These are phyloP conservation scores for Lunasporangiospora selenospora DNA, from an alignment of 192 early-diverging fungal genomes.

Conservation along the genomic window DNA sequence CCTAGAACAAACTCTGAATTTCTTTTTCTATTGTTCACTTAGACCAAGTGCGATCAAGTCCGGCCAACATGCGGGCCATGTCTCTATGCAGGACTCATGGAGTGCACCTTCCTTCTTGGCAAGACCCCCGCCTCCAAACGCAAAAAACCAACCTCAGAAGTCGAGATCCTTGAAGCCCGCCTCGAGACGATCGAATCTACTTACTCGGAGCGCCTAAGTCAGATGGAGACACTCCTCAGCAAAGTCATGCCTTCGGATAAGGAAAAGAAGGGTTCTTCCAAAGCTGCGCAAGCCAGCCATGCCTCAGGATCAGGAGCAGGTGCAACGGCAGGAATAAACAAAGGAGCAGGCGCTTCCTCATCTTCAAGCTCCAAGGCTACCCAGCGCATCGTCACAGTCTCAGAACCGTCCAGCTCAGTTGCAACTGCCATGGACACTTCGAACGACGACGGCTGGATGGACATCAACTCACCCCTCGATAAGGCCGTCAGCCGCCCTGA, in stretches of 20 bases:
- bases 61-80: constrained; percentile 47
- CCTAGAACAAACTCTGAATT: neutral
- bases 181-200: constrained; percentile 39
- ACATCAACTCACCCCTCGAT: constrained; percentile 44
- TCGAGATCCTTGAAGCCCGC: constrained; percentile 41
- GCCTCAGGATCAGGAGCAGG: no score
- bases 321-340: no score
- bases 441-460: constrained; percentile 39
- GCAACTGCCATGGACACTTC: constrained; percentile 13
- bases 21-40: neutral
- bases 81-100: constrained; percentile 47
- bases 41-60: constrained; percentile 48
- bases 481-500: neutral
- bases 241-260: constrained; percentile 32
- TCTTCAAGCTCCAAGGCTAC: neutral
- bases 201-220: constrained; percentile 35
- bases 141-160: constrained; percentile 41
- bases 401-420: no score
- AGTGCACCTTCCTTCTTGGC: constrained; percentile 42
- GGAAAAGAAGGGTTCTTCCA: constrained; percentile 6
- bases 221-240: constrained; percentile 44
- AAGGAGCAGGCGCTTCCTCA: neutral
- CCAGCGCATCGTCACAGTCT: constrained; percentile 6
- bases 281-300: no score
- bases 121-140: constrained; percentile 44